These are phyloP conservation scores for Zygnema circumcarinatum DNA, from an alignment of 139 green algal genomes.

Conservation along the genomic window DNA sequence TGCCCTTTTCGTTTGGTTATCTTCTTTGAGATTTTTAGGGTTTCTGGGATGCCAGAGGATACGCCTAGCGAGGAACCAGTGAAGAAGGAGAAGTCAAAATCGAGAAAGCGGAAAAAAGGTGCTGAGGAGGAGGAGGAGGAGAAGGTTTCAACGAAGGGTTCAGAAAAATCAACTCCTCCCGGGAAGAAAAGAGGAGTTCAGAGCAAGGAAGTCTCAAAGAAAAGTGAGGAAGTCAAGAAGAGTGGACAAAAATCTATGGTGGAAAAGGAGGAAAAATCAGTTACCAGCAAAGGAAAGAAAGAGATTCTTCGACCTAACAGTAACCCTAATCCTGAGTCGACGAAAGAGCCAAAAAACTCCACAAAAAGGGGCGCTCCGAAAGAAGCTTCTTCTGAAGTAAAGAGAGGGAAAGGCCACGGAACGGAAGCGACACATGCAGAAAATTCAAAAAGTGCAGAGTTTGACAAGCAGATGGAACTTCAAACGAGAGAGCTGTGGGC, in stretches of 20 bases:
- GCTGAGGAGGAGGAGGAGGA: neutral
- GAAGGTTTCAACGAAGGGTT: neutral
- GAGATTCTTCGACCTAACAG: too few species aligned
- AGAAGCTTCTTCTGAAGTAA: constrained; percentile 18
- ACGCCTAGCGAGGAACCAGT: neutral
- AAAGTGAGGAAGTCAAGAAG: neutral
- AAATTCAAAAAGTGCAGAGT: neutral
- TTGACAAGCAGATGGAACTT: constrained; percentile 43
- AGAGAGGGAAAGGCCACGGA: too few species aligned
- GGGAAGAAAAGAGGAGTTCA: neutral
- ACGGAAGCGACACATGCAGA: too few species aligned
- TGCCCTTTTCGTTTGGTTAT: neutral
- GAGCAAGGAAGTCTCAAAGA: neutral
- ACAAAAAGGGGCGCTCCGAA: neutral
- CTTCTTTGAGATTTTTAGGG: neutral
- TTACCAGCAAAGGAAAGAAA: too few species aligned
- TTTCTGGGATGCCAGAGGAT: neutral
- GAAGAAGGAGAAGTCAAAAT: neutral
- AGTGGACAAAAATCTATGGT: neutral
- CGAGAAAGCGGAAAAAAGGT: neutral
- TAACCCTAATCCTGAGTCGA: constrained; percentile 4
- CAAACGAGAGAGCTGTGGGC: constrained; percentile 43
- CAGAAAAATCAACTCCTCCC: too few species aligned
- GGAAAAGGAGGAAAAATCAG: constrained; percentile 25
- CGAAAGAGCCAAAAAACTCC: constrained; percentile 24